phyloP scores from a whole-genome alignment of 2,329 filamentous ascomycete genomes.

The Cercospora beticola region DNA sequence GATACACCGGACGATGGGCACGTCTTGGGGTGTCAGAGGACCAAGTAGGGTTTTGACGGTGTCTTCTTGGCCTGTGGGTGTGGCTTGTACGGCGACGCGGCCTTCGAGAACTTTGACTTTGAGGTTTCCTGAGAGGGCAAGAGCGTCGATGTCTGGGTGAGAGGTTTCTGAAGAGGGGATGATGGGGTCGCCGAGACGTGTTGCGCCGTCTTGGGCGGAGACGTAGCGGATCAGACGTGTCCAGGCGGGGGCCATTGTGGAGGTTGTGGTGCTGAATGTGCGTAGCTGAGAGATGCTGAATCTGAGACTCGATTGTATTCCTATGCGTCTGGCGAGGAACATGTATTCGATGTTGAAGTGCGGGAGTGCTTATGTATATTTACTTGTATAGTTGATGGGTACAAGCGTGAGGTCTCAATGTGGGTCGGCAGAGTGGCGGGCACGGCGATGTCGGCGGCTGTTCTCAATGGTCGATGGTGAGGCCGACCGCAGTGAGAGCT shows the following conservation, averaged over 20 bases:
- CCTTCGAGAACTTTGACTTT: constrained; percentile 56
- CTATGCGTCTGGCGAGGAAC: neutral
- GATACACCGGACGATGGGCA: constrained; percentile 59
- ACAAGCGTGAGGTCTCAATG: neutral
- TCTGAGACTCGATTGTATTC: neutral
- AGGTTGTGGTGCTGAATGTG: neutral
- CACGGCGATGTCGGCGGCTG: constrained; percentile 4
- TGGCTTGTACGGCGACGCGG: constrained; percentile 45
- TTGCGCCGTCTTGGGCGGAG: constrained; percentile 65
- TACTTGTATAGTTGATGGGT: neutral
- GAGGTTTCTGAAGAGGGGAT: constrained; percentile 32
- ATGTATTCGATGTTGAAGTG: neutral
- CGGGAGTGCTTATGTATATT: neutral
- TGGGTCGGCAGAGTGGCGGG: constrained; percentile 1
- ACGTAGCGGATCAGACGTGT: constrained; percentile 70
- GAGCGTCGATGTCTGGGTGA: constrained; percentile 33
- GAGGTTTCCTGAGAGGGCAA: constrained; percentile 45
- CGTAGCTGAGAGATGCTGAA: neutral
- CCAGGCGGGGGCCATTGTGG: constrained; percentile 26
- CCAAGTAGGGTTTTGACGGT: constrained; percentile 56
- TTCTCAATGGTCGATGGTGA: neutral
- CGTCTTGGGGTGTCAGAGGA: constrained; percentile 52
- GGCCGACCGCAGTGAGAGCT: neutral
- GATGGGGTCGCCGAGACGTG: constrained; percentile 74
- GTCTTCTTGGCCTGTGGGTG: constrained; percentile 55